Evolutionary conservation across 1,284 basidiomycete species (phyloP), one percentile per base, ranked within the genome.

Genomic region (Blastosporella zonata): DNA sequence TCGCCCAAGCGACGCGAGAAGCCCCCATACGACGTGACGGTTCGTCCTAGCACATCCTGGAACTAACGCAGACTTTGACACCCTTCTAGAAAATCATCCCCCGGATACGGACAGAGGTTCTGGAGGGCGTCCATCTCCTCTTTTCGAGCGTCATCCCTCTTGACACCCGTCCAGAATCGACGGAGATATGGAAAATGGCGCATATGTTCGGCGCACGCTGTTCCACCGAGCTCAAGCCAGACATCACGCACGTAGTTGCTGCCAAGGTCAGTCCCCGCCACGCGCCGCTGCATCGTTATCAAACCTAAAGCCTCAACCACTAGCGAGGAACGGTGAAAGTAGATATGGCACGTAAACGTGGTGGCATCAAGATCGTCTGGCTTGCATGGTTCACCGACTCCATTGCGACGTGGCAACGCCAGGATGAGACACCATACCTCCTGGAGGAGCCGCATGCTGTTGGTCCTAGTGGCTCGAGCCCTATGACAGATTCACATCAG

Each of bases 131-230:
- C 37, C 81, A 87, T 59, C 79, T 99, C 21, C 76, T 95, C 23
- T 98, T 99, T 66, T 97, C 95, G 0, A 90, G 92, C 45, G 84
- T 99, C 37, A 94, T 98, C 49, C 94, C 96, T 1, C 80, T 95
- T 20, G 87, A 93, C 55, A 82, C 81, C 6, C 72, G 73, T 52
- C 87, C 91, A 22, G 86, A 93, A 62, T 74, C 79, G 7, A 88
- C 90, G 12, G 91, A 96, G 56, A 82, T 93, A 43, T 98, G 95
- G 95, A 78, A 81, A 51, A 77, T 87, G 58, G 93, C 96, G 3
- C 75, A 80, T 41, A 84, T 89, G 65, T 99, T 97, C 61, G 96
- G 96, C 13, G 96, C 96, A 0, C 72, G 70, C 33, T 93, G 91
- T 65, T 77, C 83, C 31, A 80, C 78, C 13, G 82, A 89, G 47